These are phyloP conservation scores for Pisolithus orientalis DNA, from an alignment of 768 basidiomycete species.

Conservation along the genomic window DNA sequence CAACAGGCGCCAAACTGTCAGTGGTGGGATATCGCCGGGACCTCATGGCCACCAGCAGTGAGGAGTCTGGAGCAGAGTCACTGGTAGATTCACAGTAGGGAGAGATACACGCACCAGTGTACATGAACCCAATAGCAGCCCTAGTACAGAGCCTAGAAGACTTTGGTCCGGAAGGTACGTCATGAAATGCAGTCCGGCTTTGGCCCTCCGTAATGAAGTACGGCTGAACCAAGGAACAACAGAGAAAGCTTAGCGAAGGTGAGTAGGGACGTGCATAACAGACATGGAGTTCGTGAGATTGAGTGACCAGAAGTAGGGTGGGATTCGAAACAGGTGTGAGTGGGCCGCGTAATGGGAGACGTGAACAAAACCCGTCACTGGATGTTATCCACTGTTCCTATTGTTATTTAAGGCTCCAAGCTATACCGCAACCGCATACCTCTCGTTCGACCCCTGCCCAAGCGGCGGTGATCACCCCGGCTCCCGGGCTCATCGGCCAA, in stretches of 20 bases:
- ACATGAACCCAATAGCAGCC: conserved; percentile 56
- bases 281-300: conserved; percentile 50
- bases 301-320: conserved; percentile 59
- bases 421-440: conserved; percentile 31
- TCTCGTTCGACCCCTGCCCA: conserved; percentile 61
- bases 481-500: conserved; percentile 45
- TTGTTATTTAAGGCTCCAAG: not conserved
- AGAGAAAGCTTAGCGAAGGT: conserved; percentile 39
- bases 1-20: conserved; percentile 20
- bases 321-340: conserved; percentile 44
- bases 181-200: conserved; percentile 24
- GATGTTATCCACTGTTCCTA: conserved; percentile 48
- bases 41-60: conserved; percentile 59
- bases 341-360: conserved; percentile 58
- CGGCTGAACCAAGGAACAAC: conserved; percentile 41
- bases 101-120: conserved; percentile 39
- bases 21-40: conserved; percentile 43
- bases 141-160: conserved; percentile 43
- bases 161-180: conserved; percentile 28
- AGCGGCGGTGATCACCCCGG: conserved; percentile 53
- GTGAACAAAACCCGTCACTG: conserved; percentile 38
- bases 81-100: not conserved
- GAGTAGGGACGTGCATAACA: conserved; percentile 47
- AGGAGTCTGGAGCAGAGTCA: conserved; percentile 35
- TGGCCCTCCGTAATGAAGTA: conserved; percentile 31